Evolutionary conservation across 2,329 filamentous ascomycete species (phyloP).

Genomic region (Colletotrichum brevisporum): DNA sequence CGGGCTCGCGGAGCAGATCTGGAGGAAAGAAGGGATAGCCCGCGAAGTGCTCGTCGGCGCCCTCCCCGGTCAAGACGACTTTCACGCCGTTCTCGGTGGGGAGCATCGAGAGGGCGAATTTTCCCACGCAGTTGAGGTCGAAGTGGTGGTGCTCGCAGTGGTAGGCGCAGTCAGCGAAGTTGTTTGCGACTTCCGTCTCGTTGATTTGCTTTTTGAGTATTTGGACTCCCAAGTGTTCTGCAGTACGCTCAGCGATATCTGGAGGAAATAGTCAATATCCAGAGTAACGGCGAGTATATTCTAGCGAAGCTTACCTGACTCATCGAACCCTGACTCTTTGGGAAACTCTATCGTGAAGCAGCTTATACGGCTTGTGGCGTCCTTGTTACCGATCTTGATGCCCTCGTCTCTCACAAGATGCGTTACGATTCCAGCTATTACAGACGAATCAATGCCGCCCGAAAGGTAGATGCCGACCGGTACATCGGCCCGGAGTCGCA

Average conservation of each 20-base stretch:
- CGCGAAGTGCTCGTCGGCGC: conserved; percentile 67
- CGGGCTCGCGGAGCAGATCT: conserved; percentile 64
- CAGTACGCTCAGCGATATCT: conserved; percentile 33
- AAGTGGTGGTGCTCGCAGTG: conserved; percentile 51
- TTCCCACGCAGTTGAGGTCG: conserved; percentile 67
- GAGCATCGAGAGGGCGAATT: conserved; percentile 62
- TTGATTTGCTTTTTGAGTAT: conserved; percentile 44
- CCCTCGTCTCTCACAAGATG: conserved; percentile 62
- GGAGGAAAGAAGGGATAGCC: conserved; percentile 63
- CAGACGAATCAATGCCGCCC: conserved; percentile 71
- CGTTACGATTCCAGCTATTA: conserved; percentile 68
- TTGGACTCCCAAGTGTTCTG: conserved; percentile 49
- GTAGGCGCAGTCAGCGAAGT: conserved; percentile 49
- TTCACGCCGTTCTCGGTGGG: conserved; percentile 62
- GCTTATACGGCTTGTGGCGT: conserved; percentile 42
- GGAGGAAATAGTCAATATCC: neutral
- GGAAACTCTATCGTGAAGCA: conserved; percentile 67
- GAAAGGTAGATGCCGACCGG: conserved; percentile 69
- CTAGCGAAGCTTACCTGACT: conserved; percentile 53
- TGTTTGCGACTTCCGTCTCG: conserved; percentile 46
- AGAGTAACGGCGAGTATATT: neutral
- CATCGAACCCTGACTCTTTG: conserved; percentile 63
- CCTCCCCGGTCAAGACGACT: conserved; percentile 67
- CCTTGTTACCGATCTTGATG: conserved; percentile 59
- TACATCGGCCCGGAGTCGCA: conserved; percentile 69